Evolutionary conservation across 306 rosid species (phyloP).

Genomic region (Vigna nakashimae): DNA sequence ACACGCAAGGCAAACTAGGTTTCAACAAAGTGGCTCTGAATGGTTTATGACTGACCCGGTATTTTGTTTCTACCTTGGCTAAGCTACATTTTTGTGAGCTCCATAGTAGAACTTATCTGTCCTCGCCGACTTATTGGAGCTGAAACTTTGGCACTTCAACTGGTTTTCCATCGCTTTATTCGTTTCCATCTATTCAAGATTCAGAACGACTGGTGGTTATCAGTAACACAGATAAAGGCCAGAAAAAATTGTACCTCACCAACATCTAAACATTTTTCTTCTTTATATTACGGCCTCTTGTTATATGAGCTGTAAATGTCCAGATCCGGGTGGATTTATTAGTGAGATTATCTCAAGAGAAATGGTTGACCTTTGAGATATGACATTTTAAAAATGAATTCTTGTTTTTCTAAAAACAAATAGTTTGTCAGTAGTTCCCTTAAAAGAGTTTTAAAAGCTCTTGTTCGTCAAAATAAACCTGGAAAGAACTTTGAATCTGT

Average conservation of each 20-base stretch:
- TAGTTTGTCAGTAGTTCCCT: no score
- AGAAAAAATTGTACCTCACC: conserved; percentile 15
- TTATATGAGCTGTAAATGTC: conserved; percentile 15
- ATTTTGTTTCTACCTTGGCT: conserved; percentile 5
- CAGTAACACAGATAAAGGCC: conserved; percentile 10
- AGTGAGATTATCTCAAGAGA: conserved; percentile 1
- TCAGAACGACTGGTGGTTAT: conserved; percentile 27
- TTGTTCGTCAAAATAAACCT: no score
- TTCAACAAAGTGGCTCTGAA: conserved; percentile 30
- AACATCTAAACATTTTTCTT: background rate
- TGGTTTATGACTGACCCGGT: conserved; percentile 33
- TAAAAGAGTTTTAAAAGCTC: no score
- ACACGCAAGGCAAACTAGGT: conserved; percentile 70
- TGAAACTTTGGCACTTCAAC: conserved; percentile 42
- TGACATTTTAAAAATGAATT: no score
- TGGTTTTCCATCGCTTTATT: conserved; percentile 1
- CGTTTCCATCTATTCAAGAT: conserved; percentile 19
- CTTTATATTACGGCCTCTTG: background rate
- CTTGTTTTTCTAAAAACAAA: no score
- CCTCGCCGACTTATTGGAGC: conserved; percentile 28
- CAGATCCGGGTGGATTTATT: background rate
- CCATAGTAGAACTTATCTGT: conserved; percentile 38
- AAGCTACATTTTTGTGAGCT: conserved; percentile 21
- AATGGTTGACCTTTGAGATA: no score
- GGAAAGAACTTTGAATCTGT: no score